These are phyloP conservation scores for Epichloe typhina DNA, from an alignment of 2,329 filamentous ascomycete species.

Conservation along the genomic window DNA sequence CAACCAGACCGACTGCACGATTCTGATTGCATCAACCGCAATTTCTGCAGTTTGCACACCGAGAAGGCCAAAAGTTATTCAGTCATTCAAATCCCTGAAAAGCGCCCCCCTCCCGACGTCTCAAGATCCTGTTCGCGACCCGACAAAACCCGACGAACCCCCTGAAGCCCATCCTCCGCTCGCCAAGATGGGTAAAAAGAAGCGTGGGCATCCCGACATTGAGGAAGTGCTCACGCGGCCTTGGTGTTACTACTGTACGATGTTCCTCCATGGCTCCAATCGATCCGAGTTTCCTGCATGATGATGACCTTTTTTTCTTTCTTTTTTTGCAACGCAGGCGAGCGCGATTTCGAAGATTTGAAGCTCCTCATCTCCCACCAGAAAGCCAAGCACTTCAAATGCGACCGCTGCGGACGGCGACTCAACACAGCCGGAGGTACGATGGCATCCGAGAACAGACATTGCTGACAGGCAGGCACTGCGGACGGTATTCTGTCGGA, in stretches of 20 bases:
- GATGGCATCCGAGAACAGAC: slow-evolving; percentile 11
- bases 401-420: slow-evolving; percentile 74
- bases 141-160: background rate
- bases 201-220: slow-evolving; percentile 71
- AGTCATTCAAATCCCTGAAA: background rate
- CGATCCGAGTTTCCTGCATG: background rate
- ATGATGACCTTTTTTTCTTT: slow-evolving; percentile 13
- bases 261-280: background rate
- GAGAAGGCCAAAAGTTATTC: background rate
- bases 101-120: background rate
- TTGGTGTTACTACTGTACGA: slow-evolving; percentile 92
- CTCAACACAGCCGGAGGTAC: slow-evolving; percentile 89
- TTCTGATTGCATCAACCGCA: background rate
- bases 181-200: slow-evolving; percentile 68
- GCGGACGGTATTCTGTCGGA: no score
- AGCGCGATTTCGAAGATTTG: slow-evolving; percentile 93
- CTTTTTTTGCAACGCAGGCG: slow-evolving; percentile 33
- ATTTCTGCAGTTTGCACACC: background rate
- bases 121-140: background rate
- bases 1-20: background rate
- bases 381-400: slow-evolving; percentile 99
- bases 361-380: slow-evolving; percentile 96
- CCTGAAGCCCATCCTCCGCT: background rate
- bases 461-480: background rate
- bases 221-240: slow-evolving; percentile 79